Evolutionary conservation across 208 protist species (phyloP).

Genomic region (Crithidia thermophila): DNA sequence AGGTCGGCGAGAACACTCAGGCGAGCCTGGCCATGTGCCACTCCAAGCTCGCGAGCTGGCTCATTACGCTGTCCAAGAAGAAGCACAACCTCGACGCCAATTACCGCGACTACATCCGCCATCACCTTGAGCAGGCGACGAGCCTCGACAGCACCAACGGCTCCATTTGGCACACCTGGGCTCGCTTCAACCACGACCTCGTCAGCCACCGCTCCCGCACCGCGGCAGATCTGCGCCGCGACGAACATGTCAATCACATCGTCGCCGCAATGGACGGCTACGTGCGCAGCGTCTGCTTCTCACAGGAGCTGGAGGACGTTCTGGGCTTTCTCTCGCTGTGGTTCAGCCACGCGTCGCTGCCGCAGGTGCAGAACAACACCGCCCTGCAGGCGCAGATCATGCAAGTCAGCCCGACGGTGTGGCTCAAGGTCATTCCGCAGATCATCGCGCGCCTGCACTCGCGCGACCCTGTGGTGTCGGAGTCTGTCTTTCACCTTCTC

Average conservation of each 20-base stretch:
- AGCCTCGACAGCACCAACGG: conserved; percentile 93
- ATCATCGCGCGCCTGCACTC: conserved; percentile 99
- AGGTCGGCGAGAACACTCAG: conserved; percentile 3
- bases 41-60: conserved; percentile 84
- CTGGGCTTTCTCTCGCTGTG: conserved; percentile 99
- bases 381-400: conserved; percentile 89
- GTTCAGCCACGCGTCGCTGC: conserved; percentile 94
- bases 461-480: conserved; percentile 79
- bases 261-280: conserved; percentile 95
- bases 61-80: conserved; percentile 46
- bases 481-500: conserved; percentile 95
- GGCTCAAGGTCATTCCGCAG: conserved; percentile 99
- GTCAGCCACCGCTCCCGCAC: conserved; percentile 34
- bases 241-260: conserved; percentile 72
- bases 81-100: conserved; percentile 25
- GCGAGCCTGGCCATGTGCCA: conserved; percentile 82
- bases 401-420: conserved; percentile 96
- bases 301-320: conserved; percentile 96
- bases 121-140: conserved; percentile 79
- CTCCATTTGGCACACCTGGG: conserved; percentile 98
- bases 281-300: conserved; percentile 90
- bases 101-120: conserved; percentile 45
- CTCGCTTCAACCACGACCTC: conserved; percentile 95
- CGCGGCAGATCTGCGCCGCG: conserved; percentile 23
- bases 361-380: conserved; percentile 53